These are phyloP conservation scores for Lotmaria passim DNA, from an alignment of 208 protist species.

Conservation along the genomic window DNA sequence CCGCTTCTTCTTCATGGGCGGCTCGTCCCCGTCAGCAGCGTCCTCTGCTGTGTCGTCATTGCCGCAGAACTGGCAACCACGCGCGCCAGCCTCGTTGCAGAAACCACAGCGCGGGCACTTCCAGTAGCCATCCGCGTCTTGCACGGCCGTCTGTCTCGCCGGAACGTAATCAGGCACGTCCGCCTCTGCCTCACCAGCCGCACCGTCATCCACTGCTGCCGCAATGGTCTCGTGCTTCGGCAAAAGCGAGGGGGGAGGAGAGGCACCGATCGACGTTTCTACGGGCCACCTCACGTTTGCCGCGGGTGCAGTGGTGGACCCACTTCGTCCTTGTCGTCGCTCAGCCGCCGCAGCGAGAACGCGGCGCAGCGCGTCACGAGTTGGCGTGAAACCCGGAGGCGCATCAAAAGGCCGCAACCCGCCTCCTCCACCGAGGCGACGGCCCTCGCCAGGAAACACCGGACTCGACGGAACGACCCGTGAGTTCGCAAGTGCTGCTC, in stretches of 20 bases:
- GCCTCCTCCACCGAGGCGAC: slow-evolving; percentile 12
- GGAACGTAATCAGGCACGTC: slow-evolving; percentile 22
- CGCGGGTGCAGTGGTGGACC: not conserved
- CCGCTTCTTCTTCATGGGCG: not conserved
- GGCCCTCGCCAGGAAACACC: slow-evolving; percentile 24
- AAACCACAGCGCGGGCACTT: slow-evolving; percentile 41
- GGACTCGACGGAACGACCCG: not conserved
- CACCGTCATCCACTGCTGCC: not conserved
- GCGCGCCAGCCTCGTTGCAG: slow-evolving; percentile 18
- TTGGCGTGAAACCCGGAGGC: slow-evolving; percentile 3
- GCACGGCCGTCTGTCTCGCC: not conserved
- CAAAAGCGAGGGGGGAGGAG: no score
- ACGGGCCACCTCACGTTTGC: no score
- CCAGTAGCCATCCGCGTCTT: slow-evolving; percentile 20
- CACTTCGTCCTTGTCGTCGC: not conserved
- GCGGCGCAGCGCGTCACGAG: slow-evolving; percentile 23
- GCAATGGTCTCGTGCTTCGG: no score
- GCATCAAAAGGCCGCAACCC: not conserved
- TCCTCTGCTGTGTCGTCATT: slow-evolving; percentile 5
- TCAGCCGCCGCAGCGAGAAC: slow-evolving; percentile 28
- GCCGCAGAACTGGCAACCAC: not conserved
- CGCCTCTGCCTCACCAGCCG: slow-evolving; percentile 5
- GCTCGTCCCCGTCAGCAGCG: not conserved
- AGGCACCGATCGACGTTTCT: not conserved
- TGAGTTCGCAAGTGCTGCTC: no score